phyloP scores from a whole-genome alignment of 1,284 basidiomycete species.

The Tylopilus orsonianus region DNA sequence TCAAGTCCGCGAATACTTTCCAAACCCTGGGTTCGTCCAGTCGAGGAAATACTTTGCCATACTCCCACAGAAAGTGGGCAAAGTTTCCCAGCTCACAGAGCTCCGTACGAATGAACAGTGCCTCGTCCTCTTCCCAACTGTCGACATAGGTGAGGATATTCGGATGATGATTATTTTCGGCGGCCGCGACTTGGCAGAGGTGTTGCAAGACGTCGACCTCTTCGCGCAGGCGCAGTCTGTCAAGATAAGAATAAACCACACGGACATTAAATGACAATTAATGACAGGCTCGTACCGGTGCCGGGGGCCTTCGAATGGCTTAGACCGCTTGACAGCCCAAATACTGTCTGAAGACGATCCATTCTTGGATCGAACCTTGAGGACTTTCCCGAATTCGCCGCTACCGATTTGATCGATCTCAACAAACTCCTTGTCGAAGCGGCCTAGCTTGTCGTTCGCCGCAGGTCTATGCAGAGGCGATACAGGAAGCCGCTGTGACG shows the following conservation, averaged over 20 bases:
- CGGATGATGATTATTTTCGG: conserved; percentile 48
- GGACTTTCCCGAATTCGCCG: conserved; percentile 93
- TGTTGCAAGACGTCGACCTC: conserved; percentile 93
- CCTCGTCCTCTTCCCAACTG: conserved; percentile 95
- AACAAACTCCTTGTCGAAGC: conserved; percentile 78
- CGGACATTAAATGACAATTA: conserved; percentile 13
- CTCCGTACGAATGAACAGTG: conserved; percentile 92
- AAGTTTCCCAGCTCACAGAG: conserved; percentile 93
- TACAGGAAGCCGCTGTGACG: conserved; percentile 15
- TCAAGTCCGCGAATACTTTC: conserved; percentile 94
- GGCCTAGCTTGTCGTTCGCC: conserved; percentile 43
- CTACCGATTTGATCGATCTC: conserved; percentile 84
- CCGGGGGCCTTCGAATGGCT: conserved; percentile 87
- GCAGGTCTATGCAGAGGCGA: conserved; percentile 18
- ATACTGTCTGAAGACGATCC: conserved; percentile 46
- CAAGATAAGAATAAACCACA: conserved; percentile 11
- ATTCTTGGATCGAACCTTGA: conserved; percentile 81
- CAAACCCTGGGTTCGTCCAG: conserved; percentile 94
- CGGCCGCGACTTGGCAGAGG: conserved; percentile 52
- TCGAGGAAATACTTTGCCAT: conserved; percentile 79
- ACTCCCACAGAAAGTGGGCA: conserved; percentile 90
- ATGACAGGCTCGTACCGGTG: conserved; percentile 65
- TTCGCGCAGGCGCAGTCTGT: conserved; percentile 85
- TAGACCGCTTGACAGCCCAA: conserved; percentile 94
- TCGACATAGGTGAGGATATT: conserved; percentile 92